phyloP scores from a whole-genome alignment of 352 stramenopile species.

The Phytophthora foliorum region DNA sequence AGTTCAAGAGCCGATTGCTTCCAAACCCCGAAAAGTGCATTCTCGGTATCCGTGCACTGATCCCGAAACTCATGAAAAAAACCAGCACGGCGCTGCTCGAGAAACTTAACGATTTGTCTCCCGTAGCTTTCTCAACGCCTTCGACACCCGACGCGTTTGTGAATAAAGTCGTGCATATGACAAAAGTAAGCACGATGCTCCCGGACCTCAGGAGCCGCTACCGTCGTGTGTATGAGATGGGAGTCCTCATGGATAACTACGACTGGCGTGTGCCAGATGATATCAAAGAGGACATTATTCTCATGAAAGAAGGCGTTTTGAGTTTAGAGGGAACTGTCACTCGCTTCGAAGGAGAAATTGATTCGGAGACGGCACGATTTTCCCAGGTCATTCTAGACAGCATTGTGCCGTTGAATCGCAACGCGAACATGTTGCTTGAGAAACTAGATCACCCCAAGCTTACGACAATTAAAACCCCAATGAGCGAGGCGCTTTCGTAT shows the following conservation, averaged over 20 bases:
- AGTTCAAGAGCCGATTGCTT: constrained; percentile 90
- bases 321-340: constrained; percentile 91
- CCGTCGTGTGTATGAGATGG: constrained; percentile 88
- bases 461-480: constrained; percentile 76
- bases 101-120: constrained; percentile 86
- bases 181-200: constrained; percentile 67
- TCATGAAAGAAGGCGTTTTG: constrained; percentile 94
- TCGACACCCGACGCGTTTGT: constrained; percentile 85
- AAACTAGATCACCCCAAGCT: constrained; percentile 88
- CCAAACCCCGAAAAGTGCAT: constrained; percentile 93
- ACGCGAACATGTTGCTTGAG: constrained; percentile 77
- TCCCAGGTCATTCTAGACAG: constrained; percentile 92
- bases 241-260: constrained; percentile 93
- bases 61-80: constrained; percentile 94
- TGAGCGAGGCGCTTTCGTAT: constrained; percentile 81
- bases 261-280: constrained; percentile 93
- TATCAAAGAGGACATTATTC: constrained; percentile 93
- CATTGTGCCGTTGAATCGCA: constrained; percentile 79
- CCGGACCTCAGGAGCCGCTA: constrained; percentile 79
- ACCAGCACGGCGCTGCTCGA: constrained; percentile 83
- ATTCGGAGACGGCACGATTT: constrained; percentile 93
- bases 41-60: constrained; percentile 74
- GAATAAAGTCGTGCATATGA: constrained; percentile 92
- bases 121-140: constrained; percentile 79
- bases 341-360: constrained; percentile 91